Conservation (phyloP, 495 filamentous ascomycete species). For the Glarea lozoyensis region DNA sequence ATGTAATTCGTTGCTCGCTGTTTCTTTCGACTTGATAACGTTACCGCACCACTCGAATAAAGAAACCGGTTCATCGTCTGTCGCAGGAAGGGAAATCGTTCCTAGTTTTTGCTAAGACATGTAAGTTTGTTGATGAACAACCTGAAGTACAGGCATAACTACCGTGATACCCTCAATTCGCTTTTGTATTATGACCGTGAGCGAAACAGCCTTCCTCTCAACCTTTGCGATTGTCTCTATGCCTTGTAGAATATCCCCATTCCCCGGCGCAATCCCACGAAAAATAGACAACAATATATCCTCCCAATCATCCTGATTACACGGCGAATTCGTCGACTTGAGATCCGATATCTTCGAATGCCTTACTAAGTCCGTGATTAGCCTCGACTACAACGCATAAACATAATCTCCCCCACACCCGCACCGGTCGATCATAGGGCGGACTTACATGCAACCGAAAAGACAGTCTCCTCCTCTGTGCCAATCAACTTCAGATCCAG, state of each 20-base stretch:
- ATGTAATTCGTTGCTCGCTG: conserved; percentile 30
- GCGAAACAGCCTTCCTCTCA: conserved; percentile 25
- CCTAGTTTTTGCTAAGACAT: conserved; percentile 70
- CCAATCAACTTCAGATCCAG: conserved; percentile 56
- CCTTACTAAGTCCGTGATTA: conserved; percentile 34
- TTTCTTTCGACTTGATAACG: conserved; percentile 27
- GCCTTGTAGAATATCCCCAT: conserved; percentile 16
- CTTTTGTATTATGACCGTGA: conserved; percentile 46
- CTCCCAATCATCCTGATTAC: conserved; percentile 49
- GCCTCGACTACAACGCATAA: conserved; percentile 17
- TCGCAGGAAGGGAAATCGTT: conserved; percentile 47
- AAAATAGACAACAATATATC: conserved; percentile 33
- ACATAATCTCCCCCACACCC: conserved; percentile 7
- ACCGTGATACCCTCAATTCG: conserved; percentile 49
- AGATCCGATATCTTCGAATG: conserved; percentile 33
- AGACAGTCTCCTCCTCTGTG: conserved; percentile 60
- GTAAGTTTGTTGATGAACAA: conserved; percentile 4
- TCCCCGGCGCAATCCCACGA: conserved; percentile 17
- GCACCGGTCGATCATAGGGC: conserved; percentile 7
- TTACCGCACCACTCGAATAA: conserved; percentile 65
- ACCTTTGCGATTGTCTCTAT: conserved; percentile 25
- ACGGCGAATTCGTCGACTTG: conserved; percentile 43
- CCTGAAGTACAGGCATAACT: conserved; percentile 9
- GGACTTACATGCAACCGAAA: conserved; percentile 43
- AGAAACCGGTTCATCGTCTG: conserved; percentile 56